Base-by-base conservation (phyloP, 2,329 filamentous ascomycete species). In the Diaporthe caulivora region DNA sequence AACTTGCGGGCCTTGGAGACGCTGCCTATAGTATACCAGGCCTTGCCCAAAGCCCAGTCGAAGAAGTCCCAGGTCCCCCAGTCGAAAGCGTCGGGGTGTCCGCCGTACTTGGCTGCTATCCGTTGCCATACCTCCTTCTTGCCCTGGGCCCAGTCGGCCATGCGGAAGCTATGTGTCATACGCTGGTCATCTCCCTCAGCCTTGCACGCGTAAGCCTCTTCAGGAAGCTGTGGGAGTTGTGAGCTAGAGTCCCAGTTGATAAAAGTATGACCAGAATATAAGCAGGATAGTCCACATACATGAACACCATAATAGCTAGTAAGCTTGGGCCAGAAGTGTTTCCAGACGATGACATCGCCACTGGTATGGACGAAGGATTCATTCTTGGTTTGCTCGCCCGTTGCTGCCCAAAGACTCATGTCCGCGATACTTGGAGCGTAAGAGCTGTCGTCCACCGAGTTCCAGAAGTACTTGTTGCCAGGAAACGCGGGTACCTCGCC, bases 361-460 rank as follows among this genome's bases (percentile, higher is more conserved):
- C 80, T 81, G 4, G 60, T 75, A 40, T 78, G 77, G 64, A 79
- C 79, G 71, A 80, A 80, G 1, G 74, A 78, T 42, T 81, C 77
- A 49, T 81, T 75, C 40, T 77, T 76, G 18, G 75, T 75, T 24
- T 77, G 74, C 1, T 76, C 73, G 3, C 74, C 34, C 1, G 78
- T 77, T 0, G 76, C 71, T 11, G 77, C 77, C 74, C 76, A 80
- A 3, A 80, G 74, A 1, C 76, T 78, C 31, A 81, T 72, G 54
- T 80, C 78, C 0, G 79, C 79, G 11, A 81, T 65, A 29, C 77
- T 77, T 1, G 76, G 77, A 0, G 80, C 76, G 60, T 80, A 79
- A 0, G 79, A 79, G 21, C 73, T 76, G 40, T 81, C 79, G 18
- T 81, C 78, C 3, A 79, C 75, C 0, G 75, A 74, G 72, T 78